Base-by-base conservation (phyloP, 306 rosid genomes). In the Medicago ruthenica region DNA sequence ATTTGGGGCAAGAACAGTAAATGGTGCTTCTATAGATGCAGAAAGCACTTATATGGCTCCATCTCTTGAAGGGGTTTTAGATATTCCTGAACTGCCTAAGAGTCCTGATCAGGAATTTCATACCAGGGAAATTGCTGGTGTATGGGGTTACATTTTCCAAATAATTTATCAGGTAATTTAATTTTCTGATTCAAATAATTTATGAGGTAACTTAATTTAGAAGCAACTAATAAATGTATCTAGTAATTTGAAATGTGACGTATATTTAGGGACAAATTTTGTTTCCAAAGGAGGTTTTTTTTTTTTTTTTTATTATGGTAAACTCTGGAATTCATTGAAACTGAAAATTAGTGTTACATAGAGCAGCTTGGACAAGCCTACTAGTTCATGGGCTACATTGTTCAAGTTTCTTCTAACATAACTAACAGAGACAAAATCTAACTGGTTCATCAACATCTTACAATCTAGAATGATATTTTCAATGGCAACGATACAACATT, bases 141-240 rank as follows among this genome's bases (percentile, higher is more conserved):
- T 76, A 47, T 79, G 89, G 81, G 88, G 84, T 61, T 90, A 86
- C 73, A 66, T 82, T 79, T 87, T 89, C 50, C 98, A 95, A 83
- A 90, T 95, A 50, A 81, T 89, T 65, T 92, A 82, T 85, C 97
- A 95, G 98, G 98, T 90, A 74, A 15, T 15, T 59, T 24, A 13
- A 27, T n/a, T 57, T 27, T 27, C 31, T 27, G 31, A 27, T 27
- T 27, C 31, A 27, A 27, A 27, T 27, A 27, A 27, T 27, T 27
- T 27, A 27, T 3, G 31, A 27, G 4, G 31, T 27, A 27, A 27
- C 31, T 27, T 27, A 27, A 27, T 27, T 27, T 27, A 27, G 31
- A 27, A 27, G 31, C 0, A 27, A 27, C 4, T 27, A 27, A 27
- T 27, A 27, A 27, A 27, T 27, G 31, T 27, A 27, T 27, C 31